Base-by-base conservation (phyloP, 768 basidiomycete species). In the Rhodocollybia butyracea region DNA sequence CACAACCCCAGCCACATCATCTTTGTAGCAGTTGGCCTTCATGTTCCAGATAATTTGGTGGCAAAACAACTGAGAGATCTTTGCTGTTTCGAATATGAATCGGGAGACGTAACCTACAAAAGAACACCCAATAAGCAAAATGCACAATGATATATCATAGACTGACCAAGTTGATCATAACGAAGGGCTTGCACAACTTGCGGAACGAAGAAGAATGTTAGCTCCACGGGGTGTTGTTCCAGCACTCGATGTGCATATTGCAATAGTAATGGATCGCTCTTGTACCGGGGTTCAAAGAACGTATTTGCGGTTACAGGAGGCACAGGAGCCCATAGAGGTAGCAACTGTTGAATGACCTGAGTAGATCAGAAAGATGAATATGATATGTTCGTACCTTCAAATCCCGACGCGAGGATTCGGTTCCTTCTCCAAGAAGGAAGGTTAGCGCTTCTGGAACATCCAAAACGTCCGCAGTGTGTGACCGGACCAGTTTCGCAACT, bases 31-130 rank as follows among this genome's bases (percentile, higher is more conserved):
- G 64, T 99, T 99, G 4, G 97, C 97, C 64, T 96, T 96, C 97
- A 98, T 98, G 68, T 98, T 99, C 97, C 97, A 99, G 59, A 99
- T 92, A 60, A 98, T 98, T 73, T 99, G 97, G 67, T 99, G 97
- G 66, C 97, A 99, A 75, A 99, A 99, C 22, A 94, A 71, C 67
- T 96, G 95, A 2, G 96, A 98, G 51, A 98, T 93, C 72, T 92
- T 96, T 6, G 96, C 89, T 0, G 95, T 97, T 73, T 98, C 95
- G 60, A 94, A 94, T 61, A 98, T 92, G 78, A 98, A 99, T 21
- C 86, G 85, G 56, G 89, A 83, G 27, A 98, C 93, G 70, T 98
- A 98, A 17, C 92, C 96, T 95, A 59, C 2, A 29, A 15, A 46
- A 38, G n/a, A 17, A 32, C 50, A 55, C 5, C 38, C 32, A 17